phyloP scores from a whole-genome alignment of 2,329 filamentous ascomycete species.

The Daldinia eschscholtzii region DNA sequence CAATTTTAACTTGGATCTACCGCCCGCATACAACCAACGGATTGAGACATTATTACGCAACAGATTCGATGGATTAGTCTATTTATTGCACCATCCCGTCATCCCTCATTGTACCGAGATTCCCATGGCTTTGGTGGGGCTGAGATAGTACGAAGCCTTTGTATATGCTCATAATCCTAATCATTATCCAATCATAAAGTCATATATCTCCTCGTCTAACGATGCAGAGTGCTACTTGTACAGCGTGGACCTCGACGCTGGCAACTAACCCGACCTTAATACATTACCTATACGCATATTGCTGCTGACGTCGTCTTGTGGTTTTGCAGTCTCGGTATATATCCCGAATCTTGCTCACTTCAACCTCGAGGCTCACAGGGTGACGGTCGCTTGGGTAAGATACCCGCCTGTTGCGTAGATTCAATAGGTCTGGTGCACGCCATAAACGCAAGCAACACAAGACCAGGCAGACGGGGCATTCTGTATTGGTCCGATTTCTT shows the following conservation, averaged over 20 bases:
- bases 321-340: constrained; percentile 11
- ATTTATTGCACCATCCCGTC: constrained; percentile 39
- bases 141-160: constrained; percentile 7
- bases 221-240: constrained; percentile 12
- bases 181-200: constrained; percentile 9
- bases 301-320: constrained; percentile 22
- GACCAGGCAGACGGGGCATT: constrained; percentile 18
- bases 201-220: constrained; percentile 1
- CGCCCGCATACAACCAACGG: constrained; percentile 2
- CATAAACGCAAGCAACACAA: constrained; percentile 30
- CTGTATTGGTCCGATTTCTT: constrained; percentile 12
- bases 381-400: constrained; percentile 35
- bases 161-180: constrained; percentile 1
- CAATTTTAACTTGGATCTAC: constrained; percentile 13
- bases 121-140: constrained; percentile 14
- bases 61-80: constrained; percentile 39
- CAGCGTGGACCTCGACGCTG: constrained; percentile 6
- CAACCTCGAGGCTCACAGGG: constrained; percentile 12
- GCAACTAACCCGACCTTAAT: not conserved
- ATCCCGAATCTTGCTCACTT: constrained; percentile 14
- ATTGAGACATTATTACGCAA: constrained; percentile 39
- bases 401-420: constrained; percentile 11
- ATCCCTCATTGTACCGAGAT: constrained; percentile 16
- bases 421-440: constrained; percentile 17
- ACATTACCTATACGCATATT: not conserved